Conservation (phyloP, 2,329 filamentous ascomycete species). For the Aspergillus hiratsukae region DNA sequence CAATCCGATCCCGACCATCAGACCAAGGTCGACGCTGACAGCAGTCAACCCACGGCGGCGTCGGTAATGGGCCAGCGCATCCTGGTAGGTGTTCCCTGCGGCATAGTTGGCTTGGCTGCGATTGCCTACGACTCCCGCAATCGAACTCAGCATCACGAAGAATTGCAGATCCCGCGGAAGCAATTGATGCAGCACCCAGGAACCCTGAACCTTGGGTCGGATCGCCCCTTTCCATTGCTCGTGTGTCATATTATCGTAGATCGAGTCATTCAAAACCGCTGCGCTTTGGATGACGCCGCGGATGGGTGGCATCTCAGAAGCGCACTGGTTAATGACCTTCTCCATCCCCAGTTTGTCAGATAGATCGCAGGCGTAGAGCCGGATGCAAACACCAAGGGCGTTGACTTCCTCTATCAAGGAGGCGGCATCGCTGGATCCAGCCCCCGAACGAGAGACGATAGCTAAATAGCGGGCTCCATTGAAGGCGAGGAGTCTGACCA, state of each 20-base stretch:
- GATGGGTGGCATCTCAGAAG: conserved; percentile 3
- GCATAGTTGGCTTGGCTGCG: conserved; percentile 44
- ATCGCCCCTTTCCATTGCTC: conserved; percentile 35
- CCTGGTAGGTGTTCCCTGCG: conserved; percentile 38
- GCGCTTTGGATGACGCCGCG: conserved; percentile 23
- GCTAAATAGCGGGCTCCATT: conserved; percentile 28
- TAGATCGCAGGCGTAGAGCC: conserved; percentile 17
- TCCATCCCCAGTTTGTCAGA: neutral
- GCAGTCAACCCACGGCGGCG: conserved; percentile 13
- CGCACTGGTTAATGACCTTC: neutral
- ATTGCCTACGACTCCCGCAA: conserved; percentile 43
- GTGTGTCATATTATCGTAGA: conserved; percentile 40
- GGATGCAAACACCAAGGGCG: conserved; percentile 11
- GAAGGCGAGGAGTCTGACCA: conserved; percentile 27
- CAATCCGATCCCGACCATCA: conserved; percentile 31
- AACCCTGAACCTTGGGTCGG: conserved; percentile 38
- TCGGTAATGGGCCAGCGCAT: conserved; percentile 31
- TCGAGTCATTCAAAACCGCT: conserved; percentile 21
- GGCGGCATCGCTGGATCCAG: conserved; percentile 3
- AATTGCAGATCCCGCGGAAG: conserved; percentile 35
- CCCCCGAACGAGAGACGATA: conserved; percentile 13
- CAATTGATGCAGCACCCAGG: conserved; percentile 31
- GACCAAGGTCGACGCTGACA: conserved; percentile 24
- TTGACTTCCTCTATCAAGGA: conserved; percentile 15
- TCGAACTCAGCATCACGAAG: conserved; percentile 41